phyloP scores from a whole-genome alignment of 768 basidiomycete species.

The Amanita exitialis region DNA sequence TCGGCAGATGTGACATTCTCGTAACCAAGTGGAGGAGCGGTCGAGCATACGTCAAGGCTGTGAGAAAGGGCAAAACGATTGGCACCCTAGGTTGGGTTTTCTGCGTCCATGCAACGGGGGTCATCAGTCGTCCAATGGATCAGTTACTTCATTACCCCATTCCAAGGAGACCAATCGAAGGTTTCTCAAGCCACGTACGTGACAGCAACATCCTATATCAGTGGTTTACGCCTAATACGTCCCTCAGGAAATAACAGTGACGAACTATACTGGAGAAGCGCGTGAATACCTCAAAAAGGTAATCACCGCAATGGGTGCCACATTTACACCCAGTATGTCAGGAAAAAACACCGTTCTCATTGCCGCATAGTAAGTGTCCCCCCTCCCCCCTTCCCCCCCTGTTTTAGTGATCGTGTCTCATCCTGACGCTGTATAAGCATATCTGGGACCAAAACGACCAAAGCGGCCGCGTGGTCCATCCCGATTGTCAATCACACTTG shows the following conservation, averaged over 20 bases:
- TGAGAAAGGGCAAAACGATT: slow-evolving; percentile 45
- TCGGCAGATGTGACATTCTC: slow-evolving; percentile 58
- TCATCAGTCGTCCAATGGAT: slow-evolving; percentile 53
- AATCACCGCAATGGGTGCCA: slow-evolving; percentile 66
- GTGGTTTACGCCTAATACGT: background rate
- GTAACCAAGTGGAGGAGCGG: slow-evolving; percentile 65
- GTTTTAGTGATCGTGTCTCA: background rate
- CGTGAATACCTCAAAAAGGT: slow-evolving; percentile 85
- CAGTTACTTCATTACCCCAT: slow-evolving; percentile 82
- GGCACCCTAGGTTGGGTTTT: slow-evolving; percentile 82
- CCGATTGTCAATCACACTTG: slow-evolving; percentile 85
- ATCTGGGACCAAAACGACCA: slow-evolving; percentile 52
- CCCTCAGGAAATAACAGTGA: slow-evolving; percentile 66
- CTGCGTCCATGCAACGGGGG: slow-evolving; percentile 57
- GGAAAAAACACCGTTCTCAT: slow-evolving; percentile 71
- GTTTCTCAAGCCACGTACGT: slow-evolving; percentile 53
- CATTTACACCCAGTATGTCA: slow-evolving; percentile 77
- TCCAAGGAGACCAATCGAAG: slow-evolving; percentile 48
- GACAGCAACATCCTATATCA: background rate
- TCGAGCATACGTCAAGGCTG: slow-evolving; percentile 62
- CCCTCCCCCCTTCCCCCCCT: too few relatives aligned
- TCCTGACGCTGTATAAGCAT: slow-evolving; percentile 17
- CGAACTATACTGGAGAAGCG: slow-evolving; percentile 81
- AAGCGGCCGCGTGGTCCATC: slow-evolving; percentile 73
- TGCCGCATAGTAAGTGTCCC: slow-evolving; percentile 67